Conservation (phyloP, 805 yeast genomes). For the Candida nemodendra region DNA sequence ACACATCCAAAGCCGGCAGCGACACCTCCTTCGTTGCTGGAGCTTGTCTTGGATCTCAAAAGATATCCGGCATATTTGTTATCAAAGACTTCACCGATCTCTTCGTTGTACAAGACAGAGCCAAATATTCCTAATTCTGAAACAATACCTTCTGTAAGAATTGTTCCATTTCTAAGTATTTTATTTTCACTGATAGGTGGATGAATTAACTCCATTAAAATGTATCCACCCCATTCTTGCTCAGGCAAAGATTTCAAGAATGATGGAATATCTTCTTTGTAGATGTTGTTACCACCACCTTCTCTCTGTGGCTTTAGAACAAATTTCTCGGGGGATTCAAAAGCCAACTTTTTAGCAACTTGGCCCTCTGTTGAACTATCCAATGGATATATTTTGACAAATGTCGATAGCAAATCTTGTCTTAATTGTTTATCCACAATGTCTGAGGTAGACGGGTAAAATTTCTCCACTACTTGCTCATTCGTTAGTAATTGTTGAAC, state of each 20-base stretch:
- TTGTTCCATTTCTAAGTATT: constrained; percentile 64
- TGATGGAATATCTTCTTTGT: constrained; percentile 78
- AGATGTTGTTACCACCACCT: constrained; percentile 97
- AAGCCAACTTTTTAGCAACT: constrained; percentile 63
- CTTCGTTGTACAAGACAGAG: constrained; percentile 68
- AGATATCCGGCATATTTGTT: constrained; percentile 83
- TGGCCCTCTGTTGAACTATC: constrained; percentile 67
- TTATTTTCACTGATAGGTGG: constrained; percentile 71
- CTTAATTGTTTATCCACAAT: constrained; percentile 3
- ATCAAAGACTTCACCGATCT: constrained; percentile 49
- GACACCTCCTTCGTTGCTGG: constrained; percentile 96
- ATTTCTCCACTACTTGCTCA: constrained; percentile 43
- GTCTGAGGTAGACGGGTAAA: constrained; percentile 34
- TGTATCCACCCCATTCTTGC: constrained; percentile 83
- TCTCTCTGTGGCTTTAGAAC: constrained; percentile 98
- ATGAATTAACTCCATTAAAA: constrained; percentile 88
- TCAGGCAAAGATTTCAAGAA: constrained; percentile 62
- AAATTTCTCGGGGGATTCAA: constrained; percentile 62
- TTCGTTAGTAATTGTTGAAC: constrained; percentile 85
- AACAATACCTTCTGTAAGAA: constrained; percentile 70
- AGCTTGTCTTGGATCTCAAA: constrained; percentile 81
- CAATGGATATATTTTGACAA: constrained; percentile 84
- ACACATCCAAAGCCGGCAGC: constrained; percentile 99
- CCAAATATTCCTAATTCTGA: constrained; percentile 95
- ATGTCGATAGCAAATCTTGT: constrained; percentile 51